Conservation (phyloP, 371 early-diverging fungal genomes). For the Rhizomucor miehei region DNA sequence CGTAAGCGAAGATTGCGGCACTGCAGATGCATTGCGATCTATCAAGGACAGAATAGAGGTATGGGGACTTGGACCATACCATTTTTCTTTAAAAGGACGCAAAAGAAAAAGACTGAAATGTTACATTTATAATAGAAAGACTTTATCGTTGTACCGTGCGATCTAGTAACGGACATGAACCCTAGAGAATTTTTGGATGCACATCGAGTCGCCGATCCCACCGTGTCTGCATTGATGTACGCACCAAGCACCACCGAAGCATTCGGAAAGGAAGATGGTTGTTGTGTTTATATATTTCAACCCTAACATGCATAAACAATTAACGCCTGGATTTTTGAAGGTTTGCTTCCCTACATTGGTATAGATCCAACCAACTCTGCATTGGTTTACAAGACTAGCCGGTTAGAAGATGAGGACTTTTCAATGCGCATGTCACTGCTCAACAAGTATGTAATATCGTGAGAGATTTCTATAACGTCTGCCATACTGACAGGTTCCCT, state of each 20-base stretch:
- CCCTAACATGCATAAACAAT: background rate
- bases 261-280: slow-evolving; percentile 55
- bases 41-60: slow-evolving; percentile 80
- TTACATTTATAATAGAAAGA: slow-evolving; percentile 56
- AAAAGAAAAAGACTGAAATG: background rate
- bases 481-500: too few species aligned
- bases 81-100: background rate
- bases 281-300: slow-evolving; percentile 6
- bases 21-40: slow-evolving; percentile 82
- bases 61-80: slow-evolving; percentile 6
- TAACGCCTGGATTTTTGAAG: slow-evolving; percentile 13
- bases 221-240: slow-evolving; percentile 77
- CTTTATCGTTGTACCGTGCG: slow-evolving; percentile 89
- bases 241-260: slow-evolving; percentile 63
- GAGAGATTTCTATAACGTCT: too few species aligned
- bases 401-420: slow-evolving; percentile 66
- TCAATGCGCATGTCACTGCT: slow-evolving; percentile 74
- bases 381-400: slow-evolving; percentile 63
- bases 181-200: slow-evolving; percentile 80
- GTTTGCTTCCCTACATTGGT: slow-evolving; percentile 68
- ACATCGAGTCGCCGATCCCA: slow-evolving; percentile 74
- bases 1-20: slow-evolving; percentile 74
- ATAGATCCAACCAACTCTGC: slow-evolving; percentile 75
- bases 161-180: slow-evolving; percentile 79
- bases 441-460: slow-evolving; percentile 51